Conservation (phyloP, 2,329 filamentous ascomycete genomes). For the Periglandula ipomoeae region DNA sequence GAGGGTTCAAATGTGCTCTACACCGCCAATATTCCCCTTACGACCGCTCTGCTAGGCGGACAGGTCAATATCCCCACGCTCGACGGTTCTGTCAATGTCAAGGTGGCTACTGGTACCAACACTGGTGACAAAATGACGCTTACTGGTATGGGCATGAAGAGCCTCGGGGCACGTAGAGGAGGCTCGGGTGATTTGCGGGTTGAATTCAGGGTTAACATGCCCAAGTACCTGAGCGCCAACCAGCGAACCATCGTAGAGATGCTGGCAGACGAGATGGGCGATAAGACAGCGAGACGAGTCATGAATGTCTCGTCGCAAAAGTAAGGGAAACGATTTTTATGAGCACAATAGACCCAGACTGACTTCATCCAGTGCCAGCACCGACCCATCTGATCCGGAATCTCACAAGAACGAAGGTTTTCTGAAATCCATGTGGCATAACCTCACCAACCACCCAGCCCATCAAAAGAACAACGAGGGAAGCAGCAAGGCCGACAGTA, state of each 20-base stretch:
- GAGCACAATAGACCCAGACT: not conserved
- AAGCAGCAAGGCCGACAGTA: constrained; percentile 15
- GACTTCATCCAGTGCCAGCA: not conserved
- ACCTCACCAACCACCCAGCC: constrained; percentile 66
- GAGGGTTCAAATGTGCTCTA: constrained; percentile 85
- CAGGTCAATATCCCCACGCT: constrained; percentile 85
- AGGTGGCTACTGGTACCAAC: constrained; percentile 81
- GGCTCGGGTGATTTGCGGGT: constrained; percentile 77
- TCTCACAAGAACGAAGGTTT: constrained; percentile 79
- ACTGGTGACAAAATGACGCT: constrained; percentile 89
- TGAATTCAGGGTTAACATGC: constrained; percentile 92
- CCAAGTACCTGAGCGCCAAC: constrained; percentile 85
- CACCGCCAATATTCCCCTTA: constrained; percentile 83
- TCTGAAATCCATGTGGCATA: constrained; percentile 88
- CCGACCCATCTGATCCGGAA: constrained; percentile 23
- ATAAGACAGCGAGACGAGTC: constrained; percentile 81
- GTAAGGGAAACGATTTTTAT: constrained; percentile 1
- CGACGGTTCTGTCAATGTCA: constrained; percentile 82
- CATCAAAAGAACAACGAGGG: constrained; percentile 33
- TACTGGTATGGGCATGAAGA: constrained; percentile 88
- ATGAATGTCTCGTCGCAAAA: constrained; percentile 59
- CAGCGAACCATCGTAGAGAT: constrained; percentile 91
- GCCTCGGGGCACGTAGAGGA: constrained; percentile 58
- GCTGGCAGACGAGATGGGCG: constrained; percentile 90
- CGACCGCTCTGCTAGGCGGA: constrained; percentile 85